These are phyloP conservation scores for Metroxylon sagu DNA, from an alignment of 176 grass and related monocot species.

Conservation along the genomic window DNA sequence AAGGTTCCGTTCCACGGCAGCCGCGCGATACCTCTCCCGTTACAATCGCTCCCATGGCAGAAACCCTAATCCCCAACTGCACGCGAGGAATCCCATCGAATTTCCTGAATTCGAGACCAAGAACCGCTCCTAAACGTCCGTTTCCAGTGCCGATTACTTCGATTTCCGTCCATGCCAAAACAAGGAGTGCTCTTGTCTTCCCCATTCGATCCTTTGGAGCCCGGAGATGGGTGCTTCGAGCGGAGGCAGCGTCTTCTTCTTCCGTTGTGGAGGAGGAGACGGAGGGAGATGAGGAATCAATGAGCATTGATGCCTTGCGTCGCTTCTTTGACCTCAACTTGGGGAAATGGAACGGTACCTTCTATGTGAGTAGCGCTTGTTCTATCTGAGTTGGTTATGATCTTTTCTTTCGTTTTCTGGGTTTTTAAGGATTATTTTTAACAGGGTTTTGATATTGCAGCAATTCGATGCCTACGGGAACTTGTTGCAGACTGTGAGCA, in stretches of 20 bases:
- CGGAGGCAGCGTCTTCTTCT: conserved; percentile 27
- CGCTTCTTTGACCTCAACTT: conserved; percentile 70
- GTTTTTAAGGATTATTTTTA: not conserved
- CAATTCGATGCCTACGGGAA: conserved; percentile 86
- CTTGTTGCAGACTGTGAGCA: conserved; percentile 54
- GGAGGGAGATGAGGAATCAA: conserved; percentile 34
- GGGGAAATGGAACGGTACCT: conserved; percentile 75
- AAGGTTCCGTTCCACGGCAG: conserved; percentile 22
- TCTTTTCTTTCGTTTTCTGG: not conserved
- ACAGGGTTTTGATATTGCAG: conserved; percentile 21
- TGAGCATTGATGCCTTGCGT: conserved; percentile 68
- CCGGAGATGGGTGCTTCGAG: conserved; percentile 18
- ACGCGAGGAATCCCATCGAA: conserved; percentile 19
- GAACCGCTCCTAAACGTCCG: not conserved
- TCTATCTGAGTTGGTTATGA: conserved; percentile 2
- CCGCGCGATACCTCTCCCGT: not conserved
- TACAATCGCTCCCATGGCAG: conserved; percentile 36
- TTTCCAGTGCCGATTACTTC: not conserved
- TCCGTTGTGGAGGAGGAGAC: conserved; percentile 12
- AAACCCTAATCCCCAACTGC: conserved; percentile 33
- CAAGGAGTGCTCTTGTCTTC: not conserved
- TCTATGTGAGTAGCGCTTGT: conserved; percentile 35
- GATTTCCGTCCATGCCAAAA: not conserved
- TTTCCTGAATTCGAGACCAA: conserved; percentile 1
- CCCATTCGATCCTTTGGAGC: conserved; percentile 9